Conservation (phyloP, 345 rosid genomes). For the Citrus reticulata region DNA sequence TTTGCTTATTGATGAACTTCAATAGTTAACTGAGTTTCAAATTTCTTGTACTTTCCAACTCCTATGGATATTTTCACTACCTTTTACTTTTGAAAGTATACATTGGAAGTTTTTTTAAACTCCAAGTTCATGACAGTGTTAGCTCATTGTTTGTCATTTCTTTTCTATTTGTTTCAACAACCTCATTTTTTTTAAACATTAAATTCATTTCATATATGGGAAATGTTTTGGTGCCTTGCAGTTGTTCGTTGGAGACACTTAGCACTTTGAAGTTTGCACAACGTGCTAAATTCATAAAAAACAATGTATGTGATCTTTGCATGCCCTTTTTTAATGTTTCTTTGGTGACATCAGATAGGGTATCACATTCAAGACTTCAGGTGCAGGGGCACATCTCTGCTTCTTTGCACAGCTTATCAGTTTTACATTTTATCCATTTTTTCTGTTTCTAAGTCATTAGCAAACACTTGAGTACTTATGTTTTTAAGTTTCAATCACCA, state of each 20-base stretch:
- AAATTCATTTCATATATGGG: slow-evolving; percentile 11
- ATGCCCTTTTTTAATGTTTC: background rate
- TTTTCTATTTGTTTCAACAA: background rate
- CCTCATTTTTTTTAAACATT: background rate
- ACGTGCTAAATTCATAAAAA: slow-evolving; percentile 95
- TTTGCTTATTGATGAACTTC: background rate
- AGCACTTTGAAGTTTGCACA: slow-evolving; percentile 99
- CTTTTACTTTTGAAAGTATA: background rate
- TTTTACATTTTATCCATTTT: background rate
- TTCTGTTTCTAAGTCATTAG: background rate
- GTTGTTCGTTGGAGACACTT: slow-evolving; percentile 89
- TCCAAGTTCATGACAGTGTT: background rate
- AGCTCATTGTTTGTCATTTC: background rate
- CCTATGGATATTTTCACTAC: background rate
- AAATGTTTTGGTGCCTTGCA: slow-evolving; percentile 28
- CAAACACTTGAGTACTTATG: background rate
- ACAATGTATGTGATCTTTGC: slow-evolving; percentile 56
- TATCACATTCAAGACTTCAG: background rate
- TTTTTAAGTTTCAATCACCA: background rate
- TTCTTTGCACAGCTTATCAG: background rate
- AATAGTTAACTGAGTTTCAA: background rate
- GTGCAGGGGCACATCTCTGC: background rate
- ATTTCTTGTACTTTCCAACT: background rate
- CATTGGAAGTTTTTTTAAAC: background rate
- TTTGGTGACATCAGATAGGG: background rate